Percentiles rank a stretch among this genome's conserved stretches.
Evolutionary conservation across 1,284 basidiomycete genomes (phyloP).

Genomic region (Rhodotorula sp.): DNA sequence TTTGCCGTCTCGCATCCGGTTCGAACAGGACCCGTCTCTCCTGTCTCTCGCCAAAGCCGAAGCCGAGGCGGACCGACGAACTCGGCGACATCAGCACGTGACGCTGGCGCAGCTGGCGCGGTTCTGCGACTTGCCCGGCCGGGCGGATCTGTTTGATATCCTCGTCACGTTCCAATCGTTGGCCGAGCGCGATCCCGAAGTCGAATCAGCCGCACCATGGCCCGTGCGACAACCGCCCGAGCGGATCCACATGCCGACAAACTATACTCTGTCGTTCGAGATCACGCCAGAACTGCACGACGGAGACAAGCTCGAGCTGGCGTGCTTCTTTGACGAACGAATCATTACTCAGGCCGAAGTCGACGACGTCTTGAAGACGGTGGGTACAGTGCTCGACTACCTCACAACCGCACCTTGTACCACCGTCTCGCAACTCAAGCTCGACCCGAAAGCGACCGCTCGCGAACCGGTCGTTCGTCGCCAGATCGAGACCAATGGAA

Average conservation of each 20-base stretch:
- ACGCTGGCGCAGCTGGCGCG: constrained; percentile 28
- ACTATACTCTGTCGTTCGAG: constrained; percentile 41
- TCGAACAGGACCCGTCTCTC: constrained; percentile 15
- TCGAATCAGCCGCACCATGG: constrained; percentile 15
- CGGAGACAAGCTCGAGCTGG: constrained; percentile 31
- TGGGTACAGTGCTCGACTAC: constrained; percentile 29
- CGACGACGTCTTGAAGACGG: constrained; percentile 13
- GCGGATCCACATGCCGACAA: constrained; percentile 41
- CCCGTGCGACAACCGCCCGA: constrained; percentile 40
- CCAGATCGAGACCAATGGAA: background rate
- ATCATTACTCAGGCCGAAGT: constrained; percentile 16
- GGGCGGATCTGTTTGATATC: constrained; percentile 34
- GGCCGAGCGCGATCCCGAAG: constrained; percentile 31
- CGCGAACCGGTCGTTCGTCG: background rate
- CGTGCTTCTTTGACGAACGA: constrained; percentile 38
- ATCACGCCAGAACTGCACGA: constrained; percentile 31
- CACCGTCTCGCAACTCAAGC: constrained; percentile 8
- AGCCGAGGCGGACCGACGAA: constrained; percentile 21
- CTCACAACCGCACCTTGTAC: constrained; percentile 30
- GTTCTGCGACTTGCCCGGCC: constrained; percentile 19
- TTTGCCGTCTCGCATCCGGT: constrained; percentile 32
- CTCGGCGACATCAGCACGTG: constrained; percentile 36
- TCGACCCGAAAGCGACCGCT: constrained; percentile 1
- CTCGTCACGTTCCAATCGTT: constrained; percentile 41
- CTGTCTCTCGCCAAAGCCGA: constrained; percentile 31